Evolutionary conservation across 768 basidiomycete genomes (phyloP), one percentile per base, ranked within the genome.

Genomic region (Atractiella rhizophila): DNA sequence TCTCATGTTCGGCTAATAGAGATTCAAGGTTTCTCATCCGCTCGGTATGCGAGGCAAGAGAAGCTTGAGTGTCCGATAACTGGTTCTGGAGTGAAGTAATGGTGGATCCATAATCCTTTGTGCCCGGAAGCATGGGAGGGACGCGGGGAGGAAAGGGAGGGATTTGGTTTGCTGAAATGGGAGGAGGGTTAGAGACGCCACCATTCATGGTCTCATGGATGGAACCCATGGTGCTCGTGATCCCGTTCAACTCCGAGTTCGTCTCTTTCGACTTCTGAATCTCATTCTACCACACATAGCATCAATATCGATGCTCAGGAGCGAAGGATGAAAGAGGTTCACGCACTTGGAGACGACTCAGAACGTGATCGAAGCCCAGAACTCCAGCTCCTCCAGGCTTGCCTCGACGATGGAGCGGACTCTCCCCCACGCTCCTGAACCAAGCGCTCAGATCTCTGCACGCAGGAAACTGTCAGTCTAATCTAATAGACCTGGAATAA

Each of bases 251-350:
- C 54, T 96, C 86, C 1, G 73, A 66, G 12, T 81, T 80, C 0
- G 86, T 91, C 55, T 96, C 88, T 15, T 81, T 71, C 53, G 80
- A 83, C 62, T 88, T 91, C 61, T 78, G 76, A n/a, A 96, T 70
- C 56, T 96, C 86, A 48, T 74, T 73, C 59, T 63, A 44, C 10
- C 4, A 19, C 16, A 12, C 6, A 42, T 16, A 2, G 4, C 16
- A 9, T 40, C 24, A 35, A 25, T n/a, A 15, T 27, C 15, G 29
- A 20, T 16, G 24, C 11, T 18, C 3, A 16, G 7, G 19, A 6
- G 20, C 10, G 23, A 12, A 27, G n/a, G 13, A 3, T 10, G 5
- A 4, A 16, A 9, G 8, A 12, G 27, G 13, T 6, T 4, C n/a
- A 44, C 57, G 45, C 37, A 58, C 59, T 56, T 94, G 86, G 2